A percentile compares a stretch with the other conserved stretches of the same genome.
Evolutionary conservation across 331 rosid genomes (phyloP).

Genomic region (Erythrophleum ivorense): DNA sequence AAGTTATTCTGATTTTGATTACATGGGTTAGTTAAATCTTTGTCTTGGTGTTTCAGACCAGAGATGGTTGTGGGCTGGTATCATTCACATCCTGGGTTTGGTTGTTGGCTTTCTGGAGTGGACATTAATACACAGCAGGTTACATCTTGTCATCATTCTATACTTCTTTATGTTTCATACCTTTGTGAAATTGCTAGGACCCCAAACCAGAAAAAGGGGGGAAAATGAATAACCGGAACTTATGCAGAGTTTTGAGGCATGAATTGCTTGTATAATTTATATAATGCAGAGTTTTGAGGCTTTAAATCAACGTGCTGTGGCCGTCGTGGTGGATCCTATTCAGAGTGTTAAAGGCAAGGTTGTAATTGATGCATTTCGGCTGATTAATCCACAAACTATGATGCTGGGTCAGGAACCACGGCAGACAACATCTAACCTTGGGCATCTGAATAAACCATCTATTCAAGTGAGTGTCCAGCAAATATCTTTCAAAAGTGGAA

Average conservation of each 20-base stretch:
- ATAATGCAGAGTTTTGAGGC: conserved; percentile 90
- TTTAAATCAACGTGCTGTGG: conserved; percentile 95
- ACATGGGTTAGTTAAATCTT: background rate
- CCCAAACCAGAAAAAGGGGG: conserved; percentile 3
- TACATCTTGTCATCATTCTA: conserved; percentile 24
- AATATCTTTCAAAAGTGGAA: conserved; percentile 21
- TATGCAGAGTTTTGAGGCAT: conserved; percentile 9
- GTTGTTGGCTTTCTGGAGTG: conserved; percentile 99
- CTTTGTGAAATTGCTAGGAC: background rate
- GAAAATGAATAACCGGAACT: background rate
- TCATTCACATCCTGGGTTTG: conserved; percentile 98
- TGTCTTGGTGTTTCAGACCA: conserved; percentile 60
- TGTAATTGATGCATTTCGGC: conserved; percentile 95
- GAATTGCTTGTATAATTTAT: conserved; percentile 19
- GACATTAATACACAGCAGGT: conserved; percentile 99
- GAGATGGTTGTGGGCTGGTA: conserved; percentile 99
- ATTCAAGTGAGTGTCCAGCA: conserved; percentile 73
- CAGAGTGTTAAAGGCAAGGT: conserved; percentile 99
- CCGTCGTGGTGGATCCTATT: conserved; percentile 99
- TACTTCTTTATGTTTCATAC: background rate
- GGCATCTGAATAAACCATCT: conserved; percentile 97
- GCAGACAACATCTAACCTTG: conserved; percentile 93
- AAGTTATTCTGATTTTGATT: background rate
- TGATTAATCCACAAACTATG: conserved; percentile 97
- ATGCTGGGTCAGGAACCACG: conserved; percentile 99